Conservation (phyloP, 2,329 filamentous ascomycete genomes). For the Juglanconis oblonga region DNA sequence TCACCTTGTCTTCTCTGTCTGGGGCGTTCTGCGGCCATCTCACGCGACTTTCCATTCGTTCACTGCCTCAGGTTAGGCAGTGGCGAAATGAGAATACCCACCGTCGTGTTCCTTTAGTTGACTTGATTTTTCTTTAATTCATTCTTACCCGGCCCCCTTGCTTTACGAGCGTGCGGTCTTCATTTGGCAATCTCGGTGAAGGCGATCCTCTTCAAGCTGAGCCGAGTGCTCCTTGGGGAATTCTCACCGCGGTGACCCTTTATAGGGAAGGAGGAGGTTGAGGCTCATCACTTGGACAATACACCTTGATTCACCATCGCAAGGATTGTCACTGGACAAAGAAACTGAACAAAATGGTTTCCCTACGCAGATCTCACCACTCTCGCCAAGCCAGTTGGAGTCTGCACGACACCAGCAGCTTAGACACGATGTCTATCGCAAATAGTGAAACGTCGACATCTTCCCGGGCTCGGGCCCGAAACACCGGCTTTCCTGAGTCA, state of each 20-base stretch:
- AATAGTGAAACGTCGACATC: conserved; percentile 17
- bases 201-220: background rate
- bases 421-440: conserved; percentile 15
- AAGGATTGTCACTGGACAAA: background rate
- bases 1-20: conserved; percentile 1
- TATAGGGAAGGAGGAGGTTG: background rate
- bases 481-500: conserved; percentile 52
- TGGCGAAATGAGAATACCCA: conserved; percentile 11
- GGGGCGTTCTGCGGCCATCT: background rate
- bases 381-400: conserved; percentile 13
- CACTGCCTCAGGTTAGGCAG: conserved; percentile 1
- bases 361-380: conserved; percentile 14
- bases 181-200: conserved; percentile 7
- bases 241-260: background rate
- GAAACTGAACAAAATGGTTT: conserved; percentile 17
- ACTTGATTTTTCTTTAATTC: conserved; percentile 3
- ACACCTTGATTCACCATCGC: background rate
- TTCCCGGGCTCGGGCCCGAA: conserved; percentile 25
- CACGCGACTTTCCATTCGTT: background rate
- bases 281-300: background rate
- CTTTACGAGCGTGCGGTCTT: background rate
- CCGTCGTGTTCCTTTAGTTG: conserved; percentile 9
- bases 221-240: conserved; percentile 11
- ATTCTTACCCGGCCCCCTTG: conserved; percentile 1
- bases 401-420: conserved; percentile 6